phyloP scores from a whole-genome alignment of 2,329 filamentous ascomycete species.

The Lojkania enalia region DNA sequence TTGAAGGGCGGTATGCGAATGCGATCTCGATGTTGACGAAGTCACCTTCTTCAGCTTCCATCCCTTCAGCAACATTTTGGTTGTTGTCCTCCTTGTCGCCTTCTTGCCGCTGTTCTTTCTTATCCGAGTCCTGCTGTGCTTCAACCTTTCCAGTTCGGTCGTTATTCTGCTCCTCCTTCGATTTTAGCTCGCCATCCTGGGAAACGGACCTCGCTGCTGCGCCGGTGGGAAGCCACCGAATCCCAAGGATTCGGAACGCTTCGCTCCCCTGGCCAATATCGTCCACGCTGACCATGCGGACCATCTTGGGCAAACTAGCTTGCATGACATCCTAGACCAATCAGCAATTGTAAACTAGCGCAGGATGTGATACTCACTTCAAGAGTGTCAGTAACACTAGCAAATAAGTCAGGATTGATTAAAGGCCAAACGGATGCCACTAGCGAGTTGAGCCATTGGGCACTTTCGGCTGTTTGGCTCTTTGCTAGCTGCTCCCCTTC shows the following conservation, averaged over 20 bases:
- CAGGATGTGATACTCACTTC: constrained; percentile 47
- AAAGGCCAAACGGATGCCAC: constrained; percentile 72
- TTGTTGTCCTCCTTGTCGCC: constrained; percentile 31
- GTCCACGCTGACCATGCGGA: constrained; percentile 75
- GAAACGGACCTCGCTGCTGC: constrained; percentile 66
- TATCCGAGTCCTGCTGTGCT: constrained; percentile 40
- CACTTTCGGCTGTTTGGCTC: constrained; percentile 62
- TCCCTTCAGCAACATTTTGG: constrained; percentile 57
- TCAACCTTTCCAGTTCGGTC: constrained; percentile 51
- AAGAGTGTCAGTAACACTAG: constrained; percentile 68
- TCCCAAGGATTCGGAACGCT: constrained; percentile 68
- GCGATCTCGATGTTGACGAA: constrained; percentile 78
- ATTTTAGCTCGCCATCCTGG: constrained; percentile 60
- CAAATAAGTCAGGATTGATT: constrained; percentile 75
- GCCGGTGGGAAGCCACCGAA: constrained; percentile 73
- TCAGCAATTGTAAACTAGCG: constrained; percentile 16
- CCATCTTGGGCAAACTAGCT: constrained; percentile 68
- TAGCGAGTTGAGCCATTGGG: constrained; percentile 72
- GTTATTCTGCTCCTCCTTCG: constrained; percentile 49
- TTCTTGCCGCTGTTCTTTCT: constrained; percentile 40
- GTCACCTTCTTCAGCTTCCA: constrained; percentile 77
- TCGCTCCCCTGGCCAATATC: constrained; percentile 77
- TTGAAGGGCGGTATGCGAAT: constrained; percentile 70
- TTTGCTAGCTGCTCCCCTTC: constrained; percentile 54
- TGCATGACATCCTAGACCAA: constrained; percentile 69